A percentile compares a stretch with the other conserved stretches of the same genome.
These are phyloP conservation scores for Alternaria angustiovoidea DNA, from an alignment of 2,329 filamentous ascomycete species.

Conservation along the genomic window DNA sequence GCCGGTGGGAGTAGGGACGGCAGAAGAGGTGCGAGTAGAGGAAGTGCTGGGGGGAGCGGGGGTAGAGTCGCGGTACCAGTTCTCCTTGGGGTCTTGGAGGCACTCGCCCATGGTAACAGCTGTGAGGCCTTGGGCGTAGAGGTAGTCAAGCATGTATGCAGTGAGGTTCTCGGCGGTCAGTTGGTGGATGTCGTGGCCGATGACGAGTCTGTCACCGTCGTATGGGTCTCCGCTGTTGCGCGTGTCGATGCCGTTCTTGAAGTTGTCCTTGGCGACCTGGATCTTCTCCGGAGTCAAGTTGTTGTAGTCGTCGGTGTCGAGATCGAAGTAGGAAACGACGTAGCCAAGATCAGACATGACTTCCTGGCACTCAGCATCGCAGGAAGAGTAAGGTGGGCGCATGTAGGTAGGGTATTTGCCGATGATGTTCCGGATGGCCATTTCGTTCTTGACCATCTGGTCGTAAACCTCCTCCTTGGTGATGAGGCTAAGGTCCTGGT, in stretches of 20 bases:
- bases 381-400: conserved; percentile 59
- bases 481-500: conserved; percentile 58
- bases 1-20: conserved; percentile 31
- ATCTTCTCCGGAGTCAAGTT: conserved; percentile 40
- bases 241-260: conserved; percentile 54
- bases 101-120: conserved; percentile 60
- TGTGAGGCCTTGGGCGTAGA: conserved; percentile 50
- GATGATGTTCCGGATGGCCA: conserved; percentile 63
- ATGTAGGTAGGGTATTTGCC: conserved; percentile 65
- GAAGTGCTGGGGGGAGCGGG: conserved; percentile 46
- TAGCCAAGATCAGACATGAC: conserved; percentile 59
- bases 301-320: conserved; percentile 63
- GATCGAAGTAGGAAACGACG: conserved; percentile 67
- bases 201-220: conserved; percentile 56
- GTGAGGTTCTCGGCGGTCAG: conserved; percentile 56
- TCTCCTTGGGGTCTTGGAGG: conserved; percentile 53
- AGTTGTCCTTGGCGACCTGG: conserved; percentile 44
- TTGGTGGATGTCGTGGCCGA: conserved; percentile 61
- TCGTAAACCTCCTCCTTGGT: conserved; percentile 55
- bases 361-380: conserved; percentile 51
- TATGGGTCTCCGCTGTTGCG: conserved; percentile 21
- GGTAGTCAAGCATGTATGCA: conserved; percentile 53
- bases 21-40: conserved; percentile 18
- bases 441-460: conserved; percentile 63
- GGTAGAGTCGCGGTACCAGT: conserved; percentile 58